These are phyloP conservation scores for Pseudozyma sp. DNA, from an alignment of 1,284 basidiomycete species.

Conservation along the genomic window DNA sequence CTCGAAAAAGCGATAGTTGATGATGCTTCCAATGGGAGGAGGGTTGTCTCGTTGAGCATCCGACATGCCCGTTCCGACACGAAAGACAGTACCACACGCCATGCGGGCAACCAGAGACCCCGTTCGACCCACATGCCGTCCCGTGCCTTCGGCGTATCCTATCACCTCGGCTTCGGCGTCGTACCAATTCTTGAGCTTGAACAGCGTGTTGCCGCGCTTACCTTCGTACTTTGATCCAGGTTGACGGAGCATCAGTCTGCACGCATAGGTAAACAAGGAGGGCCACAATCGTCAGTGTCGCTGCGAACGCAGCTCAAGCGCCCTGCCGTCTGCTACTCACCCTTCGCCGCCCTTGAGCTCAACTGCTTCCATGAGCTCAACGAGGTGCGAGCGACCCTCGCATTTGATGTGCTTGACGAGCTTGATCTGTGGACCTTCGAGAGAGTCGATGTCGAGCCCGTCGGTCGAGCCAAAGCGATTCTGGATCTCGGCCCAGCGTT, in stretches of 20 bases:
- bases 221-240: conserved; percentile 74
- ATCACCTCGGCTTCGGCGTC: conserved; percentile 77
- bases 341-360: conserved; percentile 76
- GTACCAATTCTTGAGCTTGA: conserved; percentile 79
- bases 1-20: conserved; percentile 77
- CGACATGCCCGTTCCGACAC: conserved; percentile 63
- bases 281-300: background rate
- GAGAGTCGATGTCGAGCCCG: conserved; percentile 29
- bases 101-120: conserved; percentile 76
- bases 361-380: conserved; percentile 74
- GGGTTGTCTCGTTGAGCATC: conserved; percentile 54
- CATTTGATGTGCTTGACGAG: conserved; percentile 74
- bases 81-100: conserved; percentile 73
- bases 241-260: conserved; percentile 75
- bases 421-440: conserved; percentile 70
- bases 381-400: conserved; percentile 72
- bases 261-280: background rate
- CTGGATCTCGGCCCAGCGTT: conserved; percentile 72
- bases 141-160: conserved; percentile 74
- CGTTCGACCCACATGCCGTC: conserved; percentile 73
- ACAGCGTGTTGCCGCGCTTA: conserved; percentile 72
- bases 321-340: conserved; percentile 14
- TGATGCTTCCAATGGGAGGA: conserved; percentile 74
- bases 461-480: conserved; percentile 72
- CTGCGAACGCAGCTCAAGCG: background rate